Conservation (phyloP, 169 alveolate species). For the Neospora caninum region DNA sequence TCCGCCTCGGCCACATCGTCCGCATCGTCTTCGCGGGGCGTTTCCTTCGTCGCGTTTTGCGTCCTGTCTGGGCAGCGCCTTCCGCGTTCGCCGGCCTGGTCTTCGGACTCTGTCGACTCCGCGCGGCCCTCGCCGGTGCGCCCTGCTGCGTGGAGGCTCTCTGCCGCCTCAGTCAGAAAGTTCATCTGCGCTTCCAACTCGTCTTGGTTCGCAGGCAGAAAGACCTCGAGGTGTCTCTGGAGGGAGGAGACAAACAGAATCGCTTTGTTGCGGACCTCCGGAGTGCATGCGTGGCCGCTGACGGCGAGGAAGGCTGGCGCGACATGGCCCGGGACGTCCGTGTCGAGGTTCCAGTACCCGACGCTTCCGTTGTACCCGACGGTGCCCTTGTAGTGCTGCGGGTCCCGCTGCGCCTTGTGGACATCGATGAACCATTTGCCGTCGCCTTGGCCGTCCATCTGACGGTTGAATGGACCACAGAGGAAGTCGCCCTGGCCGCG, state of each 20-base stretch:
- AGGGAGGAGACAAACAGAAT: constrained; percentile 20
- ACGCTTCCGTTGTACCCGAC: constrained; percentile 5
- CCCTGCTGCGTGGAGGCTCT: not conserved
- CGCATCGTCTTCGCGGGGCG: too few species aligned
- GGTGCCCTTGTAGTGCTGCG: constrained; percentile 44
- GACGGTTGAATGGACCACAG: constrained; percentile 25
- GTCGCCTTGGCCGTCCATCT: not conserved
- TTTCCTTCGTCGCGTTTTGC: not conserved
- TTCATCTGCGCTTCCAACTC: constrained; percentile 10
- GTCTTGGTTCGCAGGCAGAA: constrained; percentile 29
- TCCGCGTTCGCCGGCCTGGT: not conserved
- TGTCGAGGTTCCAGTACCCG: constrained; percentile 37
- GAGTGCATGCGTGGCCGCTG: constrained; percentile 16
- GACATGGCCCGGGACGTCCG: constrained; percentile 4
- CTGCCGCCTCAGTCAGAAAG: not conserved
- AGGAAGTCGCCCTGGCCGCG: constrained; percentile 10
- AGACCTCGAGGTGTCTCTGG: constrained; percentile 30
- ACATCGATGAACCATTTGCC: constrained; percentile 47
- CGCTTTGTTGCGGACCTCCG: constrained; percentile 5
- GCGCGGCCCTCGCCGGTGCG: not conserved
- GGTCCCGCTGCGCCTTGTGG: constrained; percentile 9
- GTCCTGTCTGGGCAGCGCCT: not conserved
- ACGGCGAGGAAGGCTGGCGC: constrained; percentile 31
- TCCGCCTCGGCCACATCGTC: too few species aligned
- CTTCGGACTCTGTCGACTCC: not conserved